Evolutionary conservation across 495 filamentous ascomycete genomes (phyloP).

Genomic region (Amphirosellinia nigrospora): DNA sequence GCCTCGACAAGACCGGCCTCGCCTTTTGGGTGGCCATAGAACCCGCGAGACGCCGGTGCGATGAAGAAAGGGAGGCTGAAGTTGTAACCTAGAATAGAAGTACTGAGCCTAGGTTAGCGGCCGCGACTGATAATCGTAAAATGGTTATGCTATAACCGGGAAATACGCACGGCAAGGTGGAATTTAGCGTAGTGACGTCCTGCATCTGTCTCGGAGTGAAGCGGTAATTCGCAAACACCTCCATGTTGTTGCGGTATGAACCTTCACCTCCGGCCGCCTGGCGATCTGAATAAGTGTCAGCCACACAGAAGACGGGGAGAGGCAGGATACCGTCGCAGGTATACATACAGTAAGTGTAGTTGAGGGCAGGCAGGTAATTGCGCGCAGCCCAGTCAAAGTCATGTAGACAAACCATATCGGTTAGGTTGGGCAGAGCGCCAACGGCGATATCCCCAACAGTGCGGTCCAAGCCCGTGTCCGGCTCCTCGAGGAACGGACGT

Average conservation of each 20-base stretch:
- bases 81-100: conserved; percentile 46
- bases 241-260: conserved; percentile 50
- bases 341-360: conserved; percentile 47
- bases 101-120: too few species aligned
- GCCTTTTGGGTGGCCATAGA: conserved; percentile 41
- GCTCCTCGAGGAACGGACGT: conserved; percentile 38
- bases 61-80: conserved; percentile 56
- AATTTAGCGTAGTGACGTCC: conserved; percentile 44
- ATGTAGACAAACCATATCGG: conserved; percentile 37
- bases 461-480: conserved; percentile 40
- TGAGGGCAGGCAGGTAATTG: conserved; percentile 33
- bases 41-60: conserved; percentile 44
- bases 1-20: conserved; percentile 47
- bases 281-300: conserved; percentile 31
- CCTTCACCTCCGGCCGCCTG: conserved; percentile 50
- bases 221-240: conserved; percentile 40
- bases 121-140: too few species aligned
- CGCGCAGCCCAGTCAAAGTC: conserved; percentile 47
- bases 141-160: too few species aligned
- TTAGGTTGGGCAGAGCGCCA: conserved; percentile 26
- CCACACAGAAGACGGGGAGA: background rate
- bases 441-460: conserved; percentile 20
- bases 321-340: background rate
- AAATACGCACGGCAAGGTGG: conserved; percentile 33
- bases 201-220: conserved; percentile 36